Base-by-base conservation (phyloP, 768 basidiomycete genomes). In the Dacryopinax spathularia region DNA sequence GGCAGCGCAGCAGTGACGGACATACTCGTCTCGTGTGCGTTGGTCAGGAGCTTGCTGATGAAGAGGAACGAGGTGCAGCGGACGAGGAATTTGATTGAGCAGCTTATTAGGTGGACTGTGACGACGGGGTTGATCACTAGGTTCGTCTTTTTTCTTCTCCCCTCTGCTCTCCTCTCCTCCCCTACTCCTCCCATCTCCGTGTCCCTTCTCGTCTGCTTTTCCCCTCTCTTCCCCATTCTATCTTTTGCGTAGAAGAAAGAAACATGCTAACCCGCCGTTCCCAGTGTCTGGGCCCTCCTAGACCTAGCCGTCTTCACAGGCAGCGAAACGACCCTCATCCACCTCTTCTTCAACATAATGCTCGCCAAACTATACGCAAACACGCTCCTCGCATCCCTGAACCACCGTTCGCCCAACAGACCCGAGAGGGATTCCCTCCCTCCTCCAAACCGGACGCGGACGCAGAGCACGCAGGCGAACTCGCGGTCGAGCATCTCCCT, bases 41-140 rank as follows among this genome's bases (percentile, higher is more conserved):
- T 56, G 48, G 48, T 56, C 6, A 13, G 48, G 13, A 56, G 48
- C 48, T 56, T 56, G 48, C 18, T 56, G 13, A 56, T 56, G 48
- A 56, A 56, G 25, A 13, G 48, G 48, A 56, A 56, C 48, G 48
- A 56, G 48, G 48, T 56, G 48, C 48, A 56, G 31, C 48, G 48
- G 48, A 56, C 48, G 48, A 13, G 48, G 48, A 56, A 56, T 29
- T 56, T 56, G 48, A 56, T 56, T 29, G 48, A 56, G 48, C 3
- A 29, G 29, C 48, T 56, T 29, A 56, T 56, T 13, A 25, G 48
- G 25, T 56, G 48, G 48, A 56, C 48, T 22, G 48, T 56, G 3
- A 56, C 48, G 3, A 56, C 48, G 48, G 48, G 48, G 10, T 27
- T 56, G 48, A 56, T 56, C 48, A 56, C 48, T 15, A 56, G 48